Percentiles rank a stretch among this genome's conserved stretches.
phyloP scores from a whole-genome alignment of 148 eudicot genomes.

The Vaccinium myrtillus region DNA sequence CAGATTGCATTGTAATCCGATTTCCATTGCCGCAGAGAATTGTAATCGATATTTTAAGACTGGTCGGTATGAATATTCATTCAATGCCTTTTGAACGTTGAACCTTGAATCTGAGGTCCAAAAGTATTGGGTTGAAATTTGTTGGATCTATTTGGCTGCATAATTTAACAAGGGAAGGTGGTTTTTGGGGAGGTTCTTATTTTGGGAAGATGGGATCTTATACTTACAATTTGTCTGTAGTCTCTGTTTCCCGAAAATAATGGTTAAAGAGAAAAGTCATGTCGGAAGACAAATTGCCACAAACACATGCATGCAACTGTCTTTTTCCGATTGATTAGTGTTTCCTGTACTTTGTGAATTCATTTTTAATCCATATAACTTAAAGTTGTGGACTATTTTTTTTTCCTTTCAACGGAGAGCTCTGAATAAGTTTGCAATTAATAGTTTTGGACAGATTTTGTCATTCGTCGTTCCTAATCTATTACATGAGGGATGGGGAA shows the following conservation, averaged over 20 bases:
- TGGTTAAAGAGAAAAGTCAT: no score
- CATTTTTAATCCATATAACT: no score
- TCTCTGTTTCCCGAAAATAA: no score
- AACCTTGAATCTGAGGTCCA: not conserved
- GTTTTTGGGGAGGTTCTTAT: not conserved
- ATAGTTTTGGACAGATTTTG: no score
- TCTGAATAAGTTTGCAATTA: no score
- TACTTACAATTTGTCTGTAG: not conserved
- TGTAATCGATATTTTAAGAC: not conserved
- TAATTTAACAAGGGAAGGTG: constrained; percentile 7
- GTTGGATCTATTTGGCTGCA: not conserved
- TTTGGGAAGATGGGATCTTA: not conserved
- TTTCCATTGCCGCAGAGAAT: not conserved
- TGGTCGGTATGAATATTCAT: not conserved
- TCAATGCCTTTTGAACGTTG: not conserved
- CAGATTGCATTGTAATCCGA: not conserved
- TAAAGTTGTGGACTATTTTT: no score
- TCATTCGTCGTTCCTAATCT: no score
- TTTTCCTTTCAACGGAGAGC: no score
- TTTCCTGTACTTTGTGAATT: no score
- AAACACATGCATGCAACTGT: not conserved
- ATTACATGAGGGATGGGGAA: no score
- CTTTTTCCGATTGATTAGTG: not conserved
- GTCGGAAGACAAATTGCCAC: not conserved
- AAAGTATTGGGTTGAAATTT: not conserved